phyloP scores from a whole-genome alignment of 2,329 filamentous ascomycete genomes.

The Alternaria arbusti region DNA sequence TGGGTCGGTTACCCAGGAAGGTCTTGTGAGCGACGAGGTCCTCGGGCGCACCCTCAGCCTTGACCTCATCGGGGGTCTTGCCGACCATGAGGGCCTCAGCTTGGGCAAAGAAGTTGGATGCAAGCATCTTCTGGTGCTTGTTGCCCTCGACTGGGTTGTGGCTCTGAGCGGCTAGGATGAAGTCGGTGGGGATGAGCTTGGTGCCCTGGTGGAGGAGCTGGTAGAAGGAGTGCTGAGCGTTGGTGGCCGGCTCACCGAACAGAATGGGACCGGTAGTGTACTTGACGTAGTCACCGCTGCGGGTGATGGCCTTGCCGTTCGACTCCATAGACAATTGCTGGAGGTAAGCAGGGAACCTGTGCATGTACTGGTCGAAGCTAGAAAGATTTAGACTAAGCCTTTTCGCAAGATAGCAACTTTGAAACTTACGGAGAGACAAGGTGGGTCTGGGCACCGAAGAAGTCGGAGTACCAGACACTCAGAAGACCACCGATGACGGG shows the following conservation, averaged over 20 bases:
- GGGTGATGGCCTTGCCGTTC: slow-evolving; percentile 96
- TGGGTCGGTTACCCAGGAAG: slow-evolving; percentile 96
- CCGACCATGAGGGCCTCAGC: slow-evolving; percentile 90
- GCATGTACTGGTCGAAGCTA: slow-evolving; percentile 97
- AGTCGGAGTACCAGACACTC: slow-evolving; percentile 98
- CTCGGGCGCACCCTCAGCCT: slow-evolving; percentile 74
- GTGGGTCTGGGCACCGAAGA: slow-evolving; percentile 97
- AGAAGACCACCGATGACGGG: slow-evolving; percentile 88
- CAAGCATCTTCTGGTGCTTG: slow-evolving; percentile 95
- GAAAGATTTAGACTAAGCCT: slow-evolving; percentile 8
- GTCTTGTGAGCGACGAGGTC: slow-evolving; percentile 96
- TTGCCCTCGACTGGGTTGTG: slow-evolving; percentile 95
- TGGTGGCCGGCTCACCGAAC: slow-evolving; percentile 98
- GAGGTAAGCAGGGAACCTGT: slow-evolving; percentile 98
- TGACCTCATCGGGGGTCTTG: slow-evolving; percentile 81
- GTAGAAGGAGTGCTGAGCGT: slow-evolving; percentile 99
- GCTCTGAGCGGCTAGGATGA: slow-evolving; percentile 93
- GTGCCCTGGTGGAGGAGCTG: slow-evolving; percentile 99
- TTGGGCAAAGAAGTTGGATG: slow-evolving; percentile 90
- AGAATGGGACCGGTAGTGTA: slow-evolving; percentile 97
- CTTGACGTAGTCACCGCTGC: slow-evolving; percentile 85
- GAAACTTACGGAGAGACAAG: slow-evolving; percentile 86
- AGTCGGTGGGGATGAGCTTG: slow-evolving; percentile 97
- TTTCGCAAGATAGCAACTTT: neutral
- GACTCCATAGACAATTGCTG: slow-evolving; percentile 99